phyloP scores from a whole-genome alignment of 495 filamentous ascomycete genomes.

The Xylaria grammica region DNA sequence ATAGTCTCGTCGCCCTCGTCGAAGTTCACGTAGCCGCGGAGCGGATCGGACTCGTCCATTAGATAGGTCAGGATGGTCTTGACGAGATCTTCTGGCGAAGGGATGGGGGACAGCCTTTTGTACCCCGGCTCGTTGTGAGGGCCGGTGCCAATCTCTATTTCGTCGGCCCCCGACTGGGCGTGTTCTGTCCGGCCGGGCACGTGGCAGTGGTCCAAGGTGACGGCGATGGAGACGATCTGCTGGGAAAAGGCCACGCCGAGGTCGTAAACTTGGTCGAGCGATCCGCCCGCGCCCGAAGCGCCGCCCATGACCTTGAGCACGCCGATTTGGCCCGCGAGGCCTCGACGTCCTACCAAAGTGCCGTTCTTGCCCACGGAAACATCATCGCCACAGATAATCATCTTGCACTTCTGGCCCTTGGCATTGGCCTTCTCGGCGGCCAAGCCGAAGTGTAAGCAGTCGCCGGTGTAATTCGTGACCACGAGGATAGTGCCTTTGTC shows the following conservation, averaged over 20 bases:
- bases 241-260: constrained; percentile 59
- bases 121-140: constrained; percentile 69
- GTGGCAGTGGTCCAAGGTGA: constrained; percentile 67
- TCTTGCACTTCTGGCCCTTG: constrained; percentile 56
- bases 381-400: constrained; percentile 66
- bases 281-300: constrained; percentile 53
- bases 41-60: constrained; percentile 59
- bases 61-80: constrained; percentile 58
- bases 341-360: constrained; percentile 61
- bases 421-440: constrained; percentile 66
- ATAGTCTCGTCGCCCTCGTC: constrained; percentile 57
- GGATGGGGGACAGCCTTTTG: constrained; percentile 59
- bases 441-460: constrained; percentile 68
- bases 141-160: constrained; percentile 63
- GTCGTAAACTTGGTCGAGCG: constrained; percentile 61
- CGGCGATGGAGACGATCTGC: constrained; percentile 64
- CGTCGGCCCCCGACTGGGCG: constrained; percentile 51
- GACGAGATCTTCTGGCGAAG: constrained; percentile 58
- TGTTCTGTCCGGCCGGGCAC: constrained; percentile 64
- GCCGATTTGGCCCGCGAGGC: constrained; percentile 60
- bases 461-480: constrained; percentile 70
- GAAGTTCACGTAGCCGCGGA: constrained; percentile 65
- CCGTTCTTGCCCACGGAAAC: constrained; percentile 64
- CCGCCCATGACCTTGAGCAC: constrained; percentile 54
- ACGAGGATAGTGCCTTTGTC: constrained; percentile 64